phyloP scores from a whole-genome alignment of 2,329 filamentous ascomycete genomes.

The Penicillium polonicum region DNA sequence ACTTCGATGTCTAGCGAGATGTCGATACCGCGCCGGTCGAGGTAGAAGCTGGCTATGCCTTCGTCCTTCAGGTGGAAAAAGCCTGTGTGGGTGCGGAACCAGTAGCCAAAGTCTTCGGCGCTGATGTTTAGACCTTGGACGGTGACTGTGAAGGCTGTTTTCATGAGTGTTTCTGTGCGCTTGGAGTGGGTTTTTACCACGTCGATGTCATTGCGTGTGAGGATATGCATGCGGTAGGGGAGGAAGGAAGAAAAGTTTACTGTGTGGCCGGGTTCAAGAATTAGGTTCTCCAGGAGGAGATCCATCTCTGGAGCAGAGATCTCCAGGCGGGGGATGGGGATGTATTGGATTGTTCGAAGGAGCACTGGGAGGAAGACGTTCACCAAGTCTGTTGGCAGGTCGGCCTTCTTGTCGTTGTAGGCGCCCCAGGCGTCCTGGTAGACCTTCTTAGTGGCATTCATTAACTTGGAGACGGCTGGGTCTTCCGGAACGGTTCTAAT shows the following conservation, averaged over 20 bases:
- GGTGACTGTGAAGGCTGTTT: slow-evolving; percentile 72
- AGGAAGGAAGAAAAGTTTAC: slow-evolving; percentile 86
- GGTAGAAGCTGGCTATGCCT: slow-evolving; percentile 79
- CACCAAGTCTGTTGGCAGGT: slow-evolving; percentile 71
- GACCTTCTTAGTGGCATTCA: slow-evolving; percentile 66
- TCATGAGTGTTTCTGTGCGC: slow-evolving; percentile 64
- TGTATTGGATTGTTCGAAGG: slow-evolving; percentile 75
- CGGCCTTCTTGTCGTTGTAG: slow-evolving; percentile 63
- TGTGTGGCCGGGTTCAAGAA: slow-evolving; percentile 82
- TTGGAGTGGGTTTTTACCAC: slow-evolving; percentile 73
- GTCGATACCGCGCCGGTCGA: slow-evolving; percentile 86
- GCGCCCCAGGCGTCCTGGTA: slow-evolving; percentile 67
- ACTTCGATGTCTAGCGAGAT: slow-evolving; percentile 83
- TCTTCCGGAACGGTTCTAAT: slow-evolving; percentile 69
- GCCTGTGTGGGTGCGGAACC: slow-evolving; percentile 75
- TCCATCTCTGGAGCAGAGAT: slow-evolving; percentile 80
- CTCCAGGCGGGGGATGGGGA: slow-evolving; percentile 89
- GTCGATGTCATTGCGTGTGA: slow-evolving; percentile 83
- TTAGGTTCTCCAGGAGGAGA: slow-evolving; percentile 82
- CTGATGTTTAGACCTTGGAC: slow-evolving; percentile 79
- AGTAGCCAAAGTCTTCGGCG: slow-evolving; percentile 86
- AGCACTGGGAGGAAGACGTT: slow-evolving; percentile 78
- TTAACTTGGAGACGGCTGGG: slow-evolving; percentile 66
- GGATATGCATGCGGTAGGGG: slow-evolving; percentile 75
- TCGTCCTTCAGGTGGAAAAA: slow-evolving; percentile 74